Base-by-base conservation (phyloP, 2,329 filamentous ascomycete species). In the Myriosclerotinia curreyana region DNA sequence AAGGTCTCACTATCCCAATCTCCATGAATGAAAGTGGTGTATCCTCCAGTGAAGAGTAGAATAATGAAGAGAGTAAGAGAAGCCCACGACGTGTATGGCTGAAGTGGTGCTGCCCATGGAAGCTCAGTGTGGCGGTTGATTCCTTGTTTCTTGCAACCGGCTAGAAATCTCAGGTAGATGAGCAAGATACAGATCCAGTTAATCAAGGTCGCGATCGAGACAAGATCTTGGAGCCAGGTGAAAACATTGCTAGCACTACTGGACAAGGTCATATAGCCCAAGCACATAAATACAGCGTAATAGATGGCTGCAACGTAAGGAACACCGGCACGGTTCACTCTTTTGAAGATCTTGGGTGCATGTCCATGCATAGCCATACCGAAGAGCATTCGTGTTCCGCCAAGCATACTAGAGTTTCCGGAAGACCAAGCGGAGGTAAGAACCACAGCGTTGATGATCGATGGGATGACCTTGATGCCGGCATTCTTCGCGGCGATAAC, bases 371-470 rank as follows among this genome's bases (percentile, higher is more conserved):
- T 79, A 25, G 85, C 85, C 62, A 88, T 76, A 5, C 81, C 83
- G 67, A 85, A 84, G 5, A 87, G 76, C 42, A 85, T 83, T 54
- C 86, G 80, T 0, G 84, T 85, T 36, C 84, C 85, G 1, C 83
- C 78, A 49, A 81, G 77, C 42, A 92, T 78, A 71, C 82, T 84
- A 68, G 88, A 85, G 69, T 92, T 92, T 0, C 83, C 86, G 0
- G 88, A 82, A 0, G 88, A 91, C 76, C 85, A 87, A 0, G 87
- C 88, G 0, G 87, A 89, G 0, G 86, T 90, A 68, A 92, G 81
- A 69, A 93, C 87, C 34, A 92, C 80, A 44, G 88, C 89, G 74
- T 94, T 94, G 76, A 93, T 86, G 62, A 93, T 83, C 7, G 85
- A 86, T 0, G 88, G 87, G 5, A 92, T 82, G 8, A 82, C 86